These are phyloP conservation scores for Phytophthora pseudosyringae DNA, from an alignment of 352 stramenopile species.

Conservation along the genomic window DNA sequence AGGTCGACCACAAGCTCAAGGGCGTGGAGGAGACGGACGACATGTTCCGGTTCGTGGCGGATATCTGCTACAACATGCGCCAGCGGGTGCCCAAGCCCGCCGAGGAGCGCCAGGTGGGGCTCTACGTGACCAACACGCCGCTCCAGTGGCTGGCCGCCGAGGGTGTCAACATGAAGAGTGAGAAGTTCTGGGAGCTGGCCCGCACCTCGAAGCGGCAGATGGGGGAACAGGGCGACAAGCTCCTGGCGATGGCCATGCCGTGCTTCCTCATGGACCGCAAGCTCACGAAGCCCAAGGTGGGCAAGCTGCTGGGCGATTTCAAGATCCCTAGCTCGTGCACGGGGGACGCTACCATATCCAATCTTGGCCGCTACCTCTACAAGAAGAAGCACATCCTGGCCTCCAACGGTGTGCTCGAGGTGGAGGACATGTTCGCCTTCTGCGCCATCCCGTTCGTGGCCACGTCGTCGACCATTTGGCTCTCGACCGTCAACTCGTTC, in stretches of 20 bases:
- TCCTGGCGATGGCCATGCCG: slow-evolving; percentile 57
- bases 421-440: slow-evolving; percentile 63
- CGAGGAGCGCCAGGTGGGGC: slow-evolving; percentile 45
- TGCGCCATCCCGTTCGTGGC: slow-evolving; percentile 61
- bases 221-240: slow-evolving; percentile 26
- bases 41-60: slow-evolving; percentile 47
- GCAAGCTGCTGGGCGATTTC: slow-evolving; percentile 32
- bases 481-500: slow-evolving; percentile 54
- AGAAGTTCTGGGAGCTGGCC: slow-evolving; percentile 64
- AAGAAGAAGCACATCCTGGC: slow-evolving; percentile 41
- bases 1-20: slow-evolving; percentile 41
- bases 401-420: slow-evolving; percentile 33
- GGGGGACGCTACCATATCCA: slow-evolving; percentile 56
- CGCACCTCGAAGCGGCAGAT: slow-evolving; percentile 45
- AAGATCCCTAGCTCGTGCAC: slow-evolving; percentile 43
- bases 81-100: slow-evolving; percentile 24
- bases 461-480: slow-evolving; percentile 55
- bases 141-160: slow-evolving; percentile 54
- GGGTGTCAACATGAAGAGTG: slow-evolving; percentile 47
- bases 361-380: slow-evolving; percentile 43
- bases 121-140: slow-evolving; percentile 53
- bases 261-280: slow-evolving; percentile 43
- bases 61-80: slow-evolving; percentile 64
- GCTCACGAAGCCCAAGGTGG: slow-evolving; percentile 34
- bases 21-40: slow-evolving; percentile 20